A percentile compares a stretch with the other conserved stretches of the same genome.
These are phyloP conservation scores for Novymonas esmeraldas DNA, from an alignment of 208 protist genomes.

Conservation along the genomic window DNA sequence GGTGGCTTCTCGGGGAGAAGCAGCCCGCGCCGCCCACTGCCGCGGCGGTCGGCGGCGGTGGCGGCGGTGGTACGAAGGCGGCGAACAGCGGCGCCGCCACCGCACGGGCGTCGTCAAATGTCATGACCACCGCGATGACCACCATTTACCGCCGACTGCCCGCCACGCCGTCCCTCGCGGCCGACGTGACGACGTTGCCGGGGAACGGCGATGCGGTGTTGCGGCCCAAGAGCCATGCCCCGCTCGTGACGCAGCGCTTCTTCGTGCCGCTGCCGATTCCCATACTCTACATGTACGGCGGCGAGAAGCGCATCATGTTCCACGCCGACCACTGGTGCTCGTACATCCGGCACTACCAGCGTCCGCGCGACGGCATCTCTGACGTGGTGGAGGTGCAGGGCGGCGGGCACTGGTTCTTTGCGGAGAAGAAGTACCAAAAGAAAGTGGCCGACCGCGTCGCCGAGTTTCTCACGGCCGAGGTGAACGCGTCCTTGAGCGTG, in stretches of 20 bases:
- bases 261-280: conserved; percentile 63
- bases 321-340: conserved; percentile 67
- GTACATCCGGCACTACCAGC: conserved; percentile 58
- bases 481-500: background rate
- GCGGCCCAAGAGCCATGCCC: conserved; percentile 27
- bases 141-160: conserved; percentile 34
- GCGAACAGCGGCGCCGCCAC: background rate
- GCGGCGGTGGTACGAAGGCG: background rate
- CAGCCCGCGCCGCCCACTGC: background rate
- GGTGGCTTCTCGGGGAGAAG: conserved; percentile 24
- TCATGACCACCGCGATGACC: conserved; percentile 35
- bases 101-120: conserved; percentile 22
- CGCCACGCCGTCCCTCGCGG: conserved; percentile 21
- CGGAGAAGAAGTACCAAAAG: conserved; percentile 50
- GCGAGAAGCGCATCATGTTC: conserved; percentile 47
- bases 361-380: conserved; percentile 60
- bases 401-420: conserved; percentile 85
- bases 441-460: conserved; percentile 50
- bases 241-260: conserved; percentile 55
- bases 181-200: conserved; percentile 21
- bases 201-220: conserved; percentile 23
- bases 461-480: conserved; percentile 48
- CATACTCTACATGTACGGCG: conserved; percentile 77
- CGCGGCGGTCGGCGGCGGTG: background rate
- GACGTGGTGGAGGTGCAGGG: conserved; percentile 64